Evolutionary conservation across 116 monocot species (phyloP).

Genomic region (Posidonia oceanica): DNA sequence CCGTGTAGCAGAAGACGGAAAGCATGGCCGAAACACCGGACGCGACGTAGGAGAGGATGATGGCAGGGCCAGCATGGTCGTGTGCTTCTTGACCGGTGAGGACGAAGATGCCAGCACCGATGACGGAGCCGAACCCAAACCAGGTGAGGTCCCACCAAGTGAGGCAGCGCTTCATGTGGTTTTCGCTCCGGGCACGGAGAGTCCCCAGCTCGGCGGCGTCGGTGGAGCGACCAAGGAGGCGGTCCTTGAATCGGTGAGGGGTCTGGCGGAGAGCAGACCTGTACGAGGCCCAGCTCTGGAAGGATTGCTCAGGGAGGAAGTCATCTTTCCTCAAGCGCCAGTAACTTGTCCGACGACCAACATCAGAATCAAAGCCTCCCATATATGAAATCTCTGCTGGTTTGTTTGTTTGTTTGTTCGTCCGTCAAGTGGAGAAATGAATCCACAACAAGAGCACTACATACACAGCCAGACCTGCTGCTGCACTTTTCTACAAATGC

Average conservation of each 20-base stretch:
- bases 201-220: slow-evolving; percentile 18
- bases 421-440: no score
- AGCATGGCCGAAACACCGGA: slow-evolving; percentile 46
- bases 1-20: slow-evolving; percentile 52
- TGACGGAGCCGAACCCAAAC: slow-evolving; percentile 52
- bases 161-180: slow-evolving; percentile 36
- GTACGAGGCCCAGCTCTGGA: slow-evolving; percentile 22
- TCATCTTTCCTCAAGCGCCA: slow-evolving; percentile 35
- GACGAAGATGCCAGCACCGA: slow-evolving; percentile 54
- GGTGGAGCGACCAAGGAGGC: slow-evolving; percentile 32
- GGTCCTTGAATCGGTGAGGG: slow-evolving; percentile 26
- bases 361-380: no score
- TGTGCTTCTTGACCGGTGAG: slow-evolving; percentile 52
- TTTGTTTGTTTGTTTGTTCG: no score
- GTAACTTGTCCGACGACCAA: slow-evolving; percentile 16
- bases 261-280: slow-evolving; percentile 18
- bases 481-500: no score
- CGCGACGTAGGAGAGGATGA: slow-evolving; percentile 35
- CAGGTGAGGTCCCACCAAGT: slow-evolving; percentile 52
- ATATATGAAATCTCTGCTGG: no score
- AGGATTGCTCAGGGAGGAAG: slow-evolving; percentile 41
- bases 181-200: slow-evolving; percentile 18
- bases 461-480: no score
- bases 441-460: no score
- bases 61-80: slow-evolving; percentile 47